Percentiles rank a stretch among this genome's conserved stretches.
Evolutionary conservation across 2,329 filamentous ascomycete species (phyloP).

Genomic region (Pleoardoris graminearum): DNA sequence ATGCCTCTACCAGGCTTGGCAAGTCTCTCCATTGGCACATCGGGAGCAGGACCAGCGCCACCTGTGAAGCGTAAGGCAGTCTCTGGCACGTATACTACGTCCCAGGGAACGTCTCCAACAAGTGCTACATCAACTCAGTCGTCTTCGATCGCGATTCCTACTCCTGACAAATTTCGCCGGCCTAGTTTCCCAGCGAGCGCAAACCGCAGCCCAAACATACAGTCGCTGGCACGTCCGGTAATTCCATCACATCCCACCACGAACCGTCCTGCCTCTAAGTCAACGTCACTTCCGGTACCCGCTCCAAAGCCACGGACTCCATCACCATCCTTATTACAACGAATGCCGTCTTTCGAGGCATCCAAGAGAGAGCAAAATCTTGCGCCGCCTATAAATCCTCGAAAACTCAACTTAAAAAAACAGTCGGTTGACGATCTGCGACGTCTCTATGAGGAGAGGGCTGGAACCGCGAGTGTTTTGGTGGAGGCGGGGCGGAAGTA

Average conservation of each 20-base stretch:
- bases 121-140: slow-evolving; percentile 21
- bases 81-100: slow-evolving; percentile 12
- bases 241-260: slow-evolving; percentile 32
- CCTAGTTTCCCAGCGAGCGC: slow-evolving; percentile 36
- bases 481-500: slow-evolving; percentile 25
- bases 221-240: slow-evolving; percentile 44
- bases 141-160: slow-evolving; percentile 13
- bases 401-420: slow-evolving; percentile 50
- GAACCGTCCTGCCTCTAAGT: slow-evolving; percentile 33
- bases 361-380: slow-evolving; percentile 20
- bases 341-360: slow-evolving; percentile 52
- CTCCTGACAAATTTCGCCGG: slow-evolving; percentile 29
- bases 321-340: slow-evolving; percentile 49
- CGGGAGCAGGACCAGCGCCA: neutral
- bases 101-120: slow-evolving; percentile 20
- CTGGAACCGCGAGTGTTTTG: slow-evolving; percentile 44
- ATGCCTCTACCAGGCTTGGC: slow-evolving; percentile 27
- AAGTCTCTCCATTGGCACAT: slow-evolving; percentile 16
- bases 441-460: slow-evolving; percentile 54
- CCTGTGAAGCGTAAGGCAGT: slow-evolving; percentile 26
- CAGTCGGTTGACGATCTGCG: slow-evolving; percentile 53
- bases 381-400: slow-evolving; percentile 25
- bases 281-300: slow-evolving; percentile 36
- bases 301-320: slow-evolving; percentile 38
- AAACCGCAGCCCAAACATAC: slow-evolving; percentile 38